Conservation (phyloP, 2,329 filamentous ascomycete genomes). For the Bipolaris oryzae region DNA sequence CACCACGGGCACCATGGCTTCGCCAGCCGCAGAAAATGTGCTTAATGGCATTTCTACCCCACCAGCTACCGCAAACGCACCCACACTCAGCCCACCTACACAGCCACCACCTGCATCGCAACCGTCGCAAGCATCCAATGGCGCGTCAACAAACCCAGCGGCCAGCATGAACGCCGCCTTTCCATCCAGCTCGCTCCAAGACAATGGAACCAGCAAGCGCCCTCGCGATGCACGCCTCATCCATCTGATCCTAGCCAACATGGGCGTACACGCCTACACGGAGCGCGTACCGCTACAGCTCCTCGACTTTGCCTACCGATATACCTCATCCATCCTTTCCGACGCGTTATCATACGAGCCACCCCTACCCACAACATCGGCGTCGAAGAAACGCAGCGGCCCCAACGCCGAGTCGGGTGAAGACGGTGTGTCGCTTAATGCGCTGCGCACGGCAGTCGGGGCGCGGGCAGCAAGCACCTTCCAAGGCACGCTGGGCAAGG, state of each 20-base stretch:
- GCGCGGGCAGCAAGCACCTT: slow-evolving; percentile 73
- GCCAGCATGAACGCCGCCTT: slow-evolving; percentile 32
- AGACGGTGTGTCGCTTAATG: slow-evolving; percentile 65
- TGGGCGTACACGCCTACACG: slow-evolving; percentile 80
- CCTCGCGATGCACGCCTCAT: slow-evolving; percentile 81
- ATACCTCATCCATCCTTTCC: slow-evolving; percentile 72
- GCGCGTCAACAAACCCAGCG: slow-evolving; percentile 14
- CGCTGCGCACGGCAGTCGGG: slow-evolving; percentile 74
- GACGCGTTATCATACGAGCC: slow-evolving; percentile 58
- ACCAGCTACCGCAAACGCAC: slow-evolving; percentile 39
- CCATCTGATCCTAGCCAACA: slow-evolving; percentile 77
- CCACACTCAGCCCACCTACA: slow-evolving; percentile 42
- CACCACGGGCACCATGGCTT: slow-evolving; percentile 41
- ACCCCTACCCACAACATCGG: slow-evolving; percentile 18
- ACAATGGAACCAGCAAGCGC: slow-evolving; percentile 52
- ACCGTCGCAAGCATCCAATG: slow-evolving; percentile 25
- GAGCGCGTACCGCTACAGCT: slow-evolving; percentile 81
- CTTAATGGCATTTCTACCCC: slow-evolving; percentile 50
- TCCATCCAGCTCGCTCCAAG: slow-evolving; percentile 42
- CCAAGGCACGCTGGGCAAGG: slow-evolving; percentile 66
- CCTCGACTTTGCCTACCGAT: slow-evolving; percentile 84
- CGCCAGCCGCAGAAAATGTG: slow-evolving; percentile 42
- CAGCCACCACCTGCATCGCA: slow-evolving; percentile 25
- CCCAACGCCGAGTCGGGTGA: slow-evolving; percentile 46
- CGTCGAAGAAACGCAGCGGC: slow-evolving; percentile 30